Conservation (phyloP, 2,329 filamentous ascomycete genomes). For the Venturia oleaginea region DNA sequence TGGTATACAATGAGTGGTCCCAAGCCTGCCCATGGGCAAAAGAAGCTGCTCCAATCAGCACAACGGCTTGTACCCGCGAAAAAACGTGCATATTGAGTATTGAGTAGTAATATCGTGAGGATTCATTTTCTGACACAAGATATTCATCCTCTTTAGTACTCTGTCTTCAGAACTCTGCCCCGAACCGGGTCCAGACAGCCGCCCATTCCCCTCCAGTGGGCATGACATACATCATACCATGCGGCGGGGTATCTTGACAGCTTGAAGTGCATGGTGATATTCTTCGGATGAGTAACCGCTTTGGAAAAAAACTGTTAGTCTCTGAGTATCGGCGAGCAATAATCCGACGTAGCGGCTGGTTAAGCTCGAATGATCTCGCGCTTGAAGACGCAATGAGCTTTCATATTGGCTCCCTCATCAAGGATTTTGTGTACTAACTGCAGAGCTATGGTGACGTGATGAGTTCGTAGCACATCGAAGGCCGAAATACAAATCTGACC, state of each 20-base stretch:
- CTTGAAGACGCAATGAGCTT: too few species aligned
- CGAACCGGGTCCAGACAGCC: not conserved
- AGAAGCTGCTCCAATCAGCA: not conserved
- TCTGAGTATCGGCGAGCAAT: not conserved
- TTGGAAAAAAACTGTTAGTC: too few species aligned
- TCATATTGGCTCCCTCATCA: too few species aligned
- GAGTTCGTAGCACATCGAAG: too few species aligned
- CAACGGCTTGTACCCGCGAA: not conserved
- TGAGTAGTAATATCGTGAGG: not conserved
- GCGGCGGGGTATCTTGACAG: not conserved
- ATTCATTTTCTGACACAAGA: not conserved
- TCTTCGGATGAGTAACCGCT: not conserved
- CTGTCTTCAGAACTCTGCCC: not conserved
- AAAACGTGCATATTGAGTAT: not conserved
- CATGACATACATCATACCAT: not conserved
- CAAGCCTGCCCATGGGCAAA: conserved; percentile 12
- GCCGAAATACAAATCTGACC: too few species aligned
- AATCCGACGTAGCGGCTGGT: not conserved
- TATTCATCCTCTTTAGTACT: not conserved
- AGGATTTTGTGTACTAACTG: too few species aligned
- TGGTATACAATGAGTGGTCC: conserved; percentile 15
- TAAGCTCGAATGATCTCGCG: not conserved
- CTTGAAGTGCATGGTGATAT: not conserved
- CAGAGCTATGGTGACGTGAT: too few species aligned
- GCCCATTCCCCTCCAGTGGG: not conserved